phyloP scores from a whole-genome alignment of 2,329 filamentous ascomycete species.

The Pseudogymnoascus pannorum region DNA sequence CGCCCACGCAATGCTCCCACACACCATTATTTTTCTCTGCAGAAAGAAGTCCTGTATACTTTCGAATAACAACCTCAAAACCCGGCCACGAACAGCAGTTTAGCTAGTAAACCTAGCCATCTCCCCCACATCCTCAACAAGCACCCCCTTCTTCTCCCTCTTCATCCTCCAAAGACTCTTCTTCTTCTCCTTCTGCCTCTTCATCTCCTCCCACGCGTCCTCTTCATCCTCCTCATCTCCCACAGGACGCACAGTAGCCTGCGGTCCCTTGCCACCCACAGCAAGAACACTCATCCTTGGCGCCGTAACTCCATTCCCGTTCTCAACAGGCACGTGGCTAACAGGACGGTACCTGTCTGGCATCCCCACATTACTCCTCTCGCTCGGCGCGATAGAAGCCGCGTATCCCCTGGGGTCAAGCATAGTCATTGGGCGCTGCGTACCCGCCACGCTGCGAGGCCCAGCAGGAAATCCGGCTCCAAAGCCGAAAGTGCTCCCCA shows the following conservation, averaged over 20 bases:
- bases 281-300: conserved; percentile 39
- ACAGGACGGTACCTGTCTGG: conserved; percentile 89
- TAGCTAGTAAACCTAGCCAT: neutral
- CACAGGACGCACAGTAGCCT: conserved; percentile 16
- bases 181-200: conserved; percentile 61
- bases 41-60: no score
- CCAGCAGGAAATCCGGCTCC: conserved; percentile 51
- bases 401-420: conserved; percentile 51
- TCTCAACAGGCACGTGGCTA: conserved; percentile 48
- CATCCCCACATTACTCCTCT: conserved; percentile 87
- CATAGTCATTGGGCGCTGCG: conserved; percentile 30
- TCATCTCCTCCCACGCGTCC: conserved; percentile 63
- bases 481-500: neutral
- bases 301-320: conserved; percentile 31
- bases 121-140: neutral
- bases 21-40: no score
- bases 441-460: conserved; percentile 39
- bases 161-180: conserved; percentile 58
- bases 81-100: no score
- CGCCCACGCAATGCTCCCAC: neutral
- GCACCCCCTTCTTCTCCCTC: conserved; percentile 34
- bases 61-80: no score
- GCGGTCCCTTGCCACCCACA: conserved; percentile 15
- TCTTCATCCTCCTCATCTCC: conserved; percentile 49
- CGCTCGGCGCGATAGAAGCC: conserved; percentile 88